Evolutionary conservation across 75 land plant species (phyloP).

Genomic region (Selaginella moellendorffii): DNA sequence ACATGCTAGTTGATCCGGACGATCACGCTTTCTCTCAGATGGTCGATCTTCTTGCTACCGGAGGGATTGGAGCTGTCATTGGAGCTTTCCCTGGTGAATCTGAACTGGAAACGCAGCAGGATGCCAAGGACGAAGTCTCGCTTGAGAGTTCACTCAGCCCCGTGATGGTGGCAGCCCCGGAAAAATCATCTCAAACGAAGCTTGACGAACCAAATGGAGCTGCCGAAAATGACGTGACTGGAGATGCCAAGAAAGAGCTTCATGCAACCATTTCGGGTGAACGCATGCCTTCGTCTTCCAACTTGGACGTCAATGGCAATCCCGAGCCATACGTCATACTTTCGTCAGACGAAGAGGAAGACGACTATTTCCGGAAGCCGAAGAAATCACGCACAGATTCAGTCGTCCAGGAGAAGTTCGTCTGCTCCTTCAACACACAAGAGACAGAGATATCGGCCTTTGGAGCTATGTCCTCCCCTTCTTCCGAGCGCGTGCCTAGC

Average conservation of each 20-base stretch:
- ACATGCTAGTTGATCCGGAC: constrained; percentile 11
- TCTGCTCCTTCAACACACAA: background rate
- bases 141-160: too few relatives aligned
- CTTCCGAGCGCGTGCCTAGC: background rate
- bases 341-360: background rate
- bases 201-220: too few relatives aligned
- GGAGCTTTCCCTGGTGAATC: background rate
- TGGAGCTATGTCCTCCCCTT: background rate
- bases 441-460: background rate
- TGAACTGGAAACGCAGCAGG: background rate
- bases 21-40: constrained; percentile 20
- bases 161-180: too few relatives aligned
- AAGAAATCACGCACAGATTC: background rate
- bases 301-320: too few relatives aligned
- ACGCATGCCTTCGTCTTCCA: too few relatives aligned
- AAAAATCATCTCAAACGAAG: too few relatives aligned
- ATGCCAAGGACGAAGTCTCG: background rate
- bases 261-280: too few relatives aligned
- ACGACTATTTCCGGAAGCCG: background rate
- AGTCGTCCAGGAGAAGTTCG: background rate
- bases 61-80: background rate
- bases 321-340: background rate
- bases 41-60: constrained; percentile 18
- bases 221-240: too few relatives aligned
- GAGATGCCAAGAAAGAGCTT: too few relatives aligned